phyloP scores from a whole-genome alignment of 495 filamentous ascomycete species.

The Penicillium ochrochloron region DNA sequence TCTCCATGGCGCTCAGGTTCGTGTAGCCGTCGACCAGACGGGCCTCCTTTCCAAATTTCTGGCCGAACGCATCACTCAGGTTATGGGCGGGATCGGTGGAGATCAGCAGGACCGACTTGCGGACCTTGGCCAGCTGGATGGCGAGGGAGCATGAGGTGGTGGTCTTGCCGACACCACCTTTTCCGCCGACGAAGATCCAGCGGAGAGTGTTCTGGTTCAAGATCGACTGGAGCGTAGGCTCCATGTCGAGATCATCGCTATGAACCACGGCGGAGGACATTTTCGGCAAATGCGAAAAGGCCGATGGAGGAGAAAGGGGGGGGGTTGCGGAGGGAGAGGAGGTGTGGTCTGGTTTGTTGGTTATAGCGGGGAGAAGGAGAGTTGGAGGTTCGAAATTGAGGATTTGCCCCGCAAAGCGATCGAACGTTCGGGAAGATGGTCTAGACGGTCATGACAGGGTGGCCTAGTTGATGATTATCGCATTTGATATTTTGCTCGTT shows the following conservation, averaged over 20 bases:
- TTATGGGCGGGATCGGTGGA: conserved; percentile 99
- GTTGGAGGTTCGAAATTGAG: conserved; percentile 28
- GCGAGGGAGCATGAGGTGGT: conserved; percentile 97
- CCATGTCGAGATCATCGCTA: conserved; percentile 77
- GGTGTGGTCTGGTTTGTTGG: conserved; percentile 8
- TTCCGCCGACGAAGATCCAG: conserved; percentile 99
- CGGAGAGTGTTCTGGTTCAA: conserved; percentile 91
- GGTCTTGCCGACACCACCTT: conserved; percentile 99
- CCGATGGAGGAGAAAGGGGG: conserved; percentile 7
- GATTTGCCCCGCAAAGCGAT: conserved; percentile 42
- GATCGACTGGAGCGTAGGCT: conserved; percentile 92
- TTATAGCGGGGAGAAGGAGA: conserved; percentile 15
- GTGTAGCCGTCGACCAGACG: conserved; percentile 87
- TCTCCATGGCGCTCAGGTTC: conserved; percentile 98
- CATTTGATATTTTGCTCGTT: background rate
- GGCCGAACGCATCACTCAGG: conserved; percentile 94
- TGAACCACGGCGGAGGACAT: conserved; percentile 71
- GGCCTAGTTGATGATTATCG: background rate
- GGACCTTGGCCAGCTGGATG: conserved; percentile 95
- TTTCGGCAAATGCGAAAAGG: conserved; percentile 27
- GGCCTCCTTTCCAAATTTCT: conserved; percentile 99
- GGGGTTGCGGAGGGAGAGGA: background rate
- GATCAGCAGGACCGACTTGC: conserved; percentile 94
- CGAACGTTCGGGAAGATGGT: conserved; percentile 42
- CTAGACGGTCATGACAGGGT: conserved; percentile 8